phyloP scores from a whole-genome alignment of 192 early-diverging fungal genomes.

The Gryganskiella cystojenkinii region DNA sequence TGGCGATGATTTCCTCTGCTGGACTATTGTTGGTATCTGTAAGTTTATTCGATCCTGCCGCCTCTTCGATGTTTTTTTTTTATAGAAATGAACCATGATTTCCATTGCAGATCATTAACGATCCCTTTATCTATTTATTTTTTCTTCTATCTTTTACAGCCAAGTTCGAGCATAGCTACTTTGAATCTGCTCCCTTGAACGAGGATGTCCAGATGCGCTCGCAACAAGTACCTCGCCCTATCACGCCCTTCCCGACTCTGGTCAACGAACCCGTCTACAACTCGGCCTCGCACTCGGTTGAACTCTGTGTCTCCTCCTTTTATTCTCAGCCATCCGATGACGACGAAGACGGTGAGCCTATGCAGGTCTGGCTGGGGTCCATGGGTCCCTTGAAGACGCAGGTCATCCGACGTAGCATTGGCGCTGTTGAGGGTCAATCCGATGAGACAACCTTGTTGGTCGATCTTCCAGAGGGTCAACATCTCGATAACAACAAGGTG shows the following conservation, averaged over 20 bases:
- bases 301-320: constrained; percentile 41
- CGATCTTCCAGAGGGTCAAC: constrained; percentile 9
- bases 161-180: constrained; percentile 36
- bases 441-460: constrained; percentile 14
- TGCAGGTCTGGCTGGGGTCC: constrained; percentile 56
- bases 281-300: constrained; percentile 28
- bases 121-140: constrained; percentile 8
- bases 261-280: constrained; percentile 44
- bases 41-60: constrained; percentile 33
- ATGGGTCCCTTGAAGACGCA: constrained; percentile 44
- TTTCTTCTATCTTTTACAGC: constrained; percentile 14
- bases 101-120: too few relatives aligned
- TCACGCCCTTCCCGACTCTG: constrained; percentile 28
- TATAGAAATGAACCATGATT: too few relatives aligned
- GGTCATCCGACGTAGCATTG: not conserved
- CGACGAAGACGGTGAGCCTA: constrained; percentile 3
- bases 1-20: constrained; percentile 81
- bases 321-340: constrained; percentile 15
- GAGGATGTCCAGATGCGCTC: not conserved
- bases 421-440: not conserved
- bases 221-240: constrained; percentile 1
- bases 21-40: constrained; percentile 87
- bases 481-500: not conserved
- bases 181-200: not conserved
- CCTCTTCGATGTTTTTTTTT: not conserved